Conservation (phyloP, 192 early-diverging fungal genomes). For the Jimgerdemannia lactiflua region DNA sequence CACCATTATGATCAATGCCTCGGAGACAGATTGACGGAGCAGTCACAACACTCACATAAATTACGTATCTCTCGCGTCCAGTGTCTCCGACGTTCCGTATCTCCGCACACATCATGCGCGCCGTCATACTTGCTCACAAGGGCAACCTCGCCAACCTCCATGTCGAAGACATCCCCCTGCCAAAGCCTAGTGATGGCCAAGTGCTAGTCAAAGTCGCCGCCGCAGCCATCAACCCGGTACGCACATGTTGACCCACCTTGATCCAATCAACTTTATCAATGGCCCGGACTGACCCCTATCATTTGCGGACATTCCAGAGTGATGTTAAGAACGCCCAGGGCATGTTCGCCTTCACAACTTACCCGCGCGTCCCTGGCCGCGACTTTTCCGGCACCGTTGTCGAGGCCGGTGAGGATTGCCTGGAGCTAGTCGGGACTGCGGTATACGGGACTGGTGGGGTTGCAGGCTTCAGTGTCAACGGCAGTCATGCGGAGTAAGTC, state of each 20-base stretch:
- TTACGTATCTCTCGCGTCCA: no score
- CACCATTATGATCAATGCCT: no score
- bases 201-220: constrained; percentile 11
- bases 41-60: no score
- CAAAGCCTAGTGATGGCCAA: background rate
- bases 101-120: background rate
- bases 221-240: constrained; percentile 9
- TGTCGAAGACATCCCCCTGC: background rate
- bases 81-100: background rate
- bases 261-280: background rate
- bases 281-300: background rate
- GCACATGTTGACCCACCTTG: background rate
- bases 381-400: constrained; percentile 10
- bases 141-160: background rate
- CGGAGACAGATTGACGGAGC: no score
- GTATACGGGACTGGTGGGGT: constrained; percentile 10
- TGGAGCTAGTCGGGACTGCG: constrained; percentile 4
- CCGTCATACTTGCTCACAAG: background rate
- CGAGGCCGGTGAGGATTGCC: background rate
- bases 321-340: constrained; percentile 10
- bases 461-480: constrained; percentile 2
- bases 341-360: constrained; percentile 6
- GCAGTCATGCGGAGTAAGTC: constrained; percentile 4
- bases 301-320: background rate
- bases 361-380: constrained; percentile 14